Evolutionary conservation across 371 early-diverging fungal genomes (phyloP), one percentile per base, ranked within the genome.

Genomic region (Mucor plumbeus): DNA sequence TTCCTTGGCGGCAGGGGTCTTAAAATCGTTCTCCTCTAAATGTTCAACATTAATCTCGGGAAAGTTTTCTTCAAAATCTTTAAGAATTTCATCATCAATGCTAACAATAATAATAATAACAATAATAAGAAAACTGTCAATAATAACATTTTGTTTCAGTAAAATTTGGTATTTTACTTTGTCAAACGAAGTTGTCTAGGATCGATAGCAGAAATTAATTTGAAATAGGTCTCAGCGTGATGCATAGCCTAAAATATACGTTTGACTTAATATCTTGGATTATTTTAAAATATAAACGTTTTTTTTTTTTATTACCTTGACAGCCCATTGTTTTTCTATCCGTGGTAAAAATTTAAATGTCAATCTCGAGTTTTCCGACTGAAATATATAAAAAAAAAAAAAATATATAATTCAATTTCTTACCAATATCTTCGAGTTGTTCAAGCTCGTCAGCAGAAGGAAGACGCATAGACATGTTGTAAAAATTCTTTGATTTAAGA

Each of bases 201-300:
- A 53, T 91, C 93, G 35, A 92, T 78, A 34, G 82, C 61, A 35
- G 83, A 77, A 59, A 97, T 83, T 65, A 97, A 82, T 47, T 90
- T 90, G 84, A 91, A 92, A 77, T 94, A 96, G 13, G 94, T 94
- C 72, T 96, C 96, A 41, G 97, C 96, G 72, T 97, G 95, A 70
- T 93, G 93, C 87, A 93, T 87, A 41, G 96, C 95, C 83, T 83
- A 71, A 53, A 26, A 47, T 21, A 14, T 69, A 38, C 44, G 19
- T 21, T 58, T 13, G 17, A 26, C 26, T 50, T 50, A 50, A 50
- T 50, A 50, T 21, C 21, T 21, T 50, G 50, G 50, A 11, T 50
- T 26, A 5, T 19, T 21, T 50, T 50, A 11, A 26, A 50, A 50
- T 21, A 19, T 39, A 7, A 35, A 13, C 33, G 31, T 50, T 17